These are phyloP conservation scores for Macrophomina tecta DNA, from an alignment of 2,329 filamentous ascomycete species.

Conservation along the genomic window DNA sequence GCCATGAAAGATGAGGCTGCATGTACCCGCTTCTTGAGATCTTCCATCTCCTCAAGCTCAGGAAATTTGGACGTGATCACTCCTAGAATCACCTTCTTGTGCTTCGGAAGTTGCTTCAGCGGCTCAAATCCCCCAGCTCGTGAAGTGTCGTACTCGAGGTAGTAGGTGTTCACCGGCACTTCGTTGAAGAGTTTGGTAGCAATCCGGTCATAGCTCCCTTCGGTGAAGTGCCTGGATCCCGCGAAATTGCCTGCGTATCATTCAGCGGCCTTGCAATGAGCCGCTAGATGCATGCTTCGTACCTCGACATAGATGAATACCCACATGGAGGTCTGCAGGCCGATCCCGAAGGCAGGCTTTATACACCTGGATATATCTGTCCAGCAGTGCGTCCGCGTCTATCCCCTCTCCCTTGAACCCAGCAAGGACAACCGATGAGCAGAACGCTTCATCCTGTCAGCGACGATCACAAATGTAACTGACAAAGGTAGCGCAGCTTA, in stretches of 20 bases:
- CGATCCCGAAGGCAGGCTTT: constrained; percentile 68
- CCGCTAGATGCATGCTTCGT: constrained; percentile 10
- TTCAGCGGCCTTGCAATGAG: constrained; percentile 38
- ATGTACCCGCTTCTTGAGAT: constrained; percentile 54
- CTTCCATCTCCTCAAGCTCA: constrained; percentile 52
- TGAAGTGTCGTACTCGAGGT: constrained; percentile 55
- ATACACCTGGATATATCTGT: constrained; percentile 78
- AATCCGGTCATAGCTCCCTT: constrained; percentile 55
- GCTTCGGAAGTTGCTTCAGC: constrained; percentile 50
- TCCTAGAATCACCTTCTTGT: constrained; percentile 56
- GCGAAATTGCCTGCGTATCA: constrained; percentile 50
- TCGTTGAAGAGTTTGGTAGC: constrained; percentile 51
- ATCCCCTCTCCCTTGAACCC: constrained; percentile 68
- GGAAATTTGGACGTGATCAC: constrained; percentile 56
- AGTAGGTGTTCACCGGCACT: constrained; percentile 44
- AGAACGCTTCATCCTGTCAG: constrained; percentile 36
- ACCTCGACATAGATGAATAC: constrained; percentile 72
- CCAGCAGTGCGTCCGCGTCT: constrained; percentile 72
- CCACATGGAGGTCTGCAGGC: constrained; percentile 74
- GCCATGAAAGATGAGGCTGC: constrained; percentile 70
- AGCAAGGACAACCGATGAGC: constrained; percentile 45
- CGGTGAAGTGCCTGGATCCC: constrained; percentile 53
- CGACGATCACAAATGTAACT: neutral
- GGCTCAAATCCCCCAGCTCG: constrained; percentile 56
- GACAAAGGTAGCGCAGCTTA: constrained; percentile 2